phyloP scores from a whole-genome alignment of 768 basidiomycete genomes.

The Mycena sanguinolenta region DNA sequence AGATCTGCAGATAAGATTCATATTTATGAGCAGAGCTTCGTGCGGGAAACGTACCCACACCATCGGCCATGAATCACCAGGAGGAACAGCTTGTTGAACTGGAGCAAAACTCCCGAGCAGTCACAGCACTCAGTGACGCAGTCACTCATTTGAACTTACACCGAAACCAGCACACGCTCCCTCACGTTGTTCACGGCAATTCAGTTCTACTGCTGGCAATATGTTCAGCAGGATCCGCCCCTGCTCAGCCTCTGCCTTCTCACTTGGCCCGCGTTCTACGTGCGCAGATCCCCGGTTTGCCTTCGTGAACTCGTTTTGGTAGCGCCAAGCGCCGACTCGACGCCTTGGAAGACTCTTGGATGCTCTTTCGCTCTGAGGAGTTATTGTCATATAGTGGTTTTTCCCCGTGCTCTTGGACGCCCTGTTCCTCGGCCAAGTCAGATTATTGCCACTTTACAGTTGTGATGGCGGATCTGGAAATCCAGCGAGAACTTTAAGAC shows the following conservation, averaged over 20 bases:
- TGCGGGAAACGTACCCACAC: background rate
- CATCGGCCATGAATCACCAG: constrained; percentile 12
- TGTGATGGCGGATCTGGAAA: background rate
- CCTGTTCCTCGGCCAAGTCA: background rate
- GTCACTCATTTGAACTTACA: background rate
- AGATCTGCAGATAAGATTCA: constrained; percentile 43
- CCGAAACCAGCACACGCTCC: background rate
- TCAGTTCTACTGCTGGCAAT: background rate
- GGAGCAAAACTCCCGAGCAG: no score
- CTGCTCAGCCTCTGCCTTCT: background rate
- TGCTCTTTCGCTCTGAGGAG: background rate
- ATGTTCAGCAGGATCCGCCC: background rate
- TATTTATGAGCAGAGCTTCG: background rate
- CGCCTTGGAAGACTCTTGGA: background rate
- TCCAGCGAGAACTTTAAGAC: background rate
- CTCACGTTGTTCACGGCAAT: background rate
- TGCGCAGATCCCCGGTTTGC: background rate
- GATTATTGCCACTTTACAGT: background rate
- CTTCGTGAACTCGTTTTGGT: background rate
- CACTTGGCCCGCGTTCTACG: background rate
- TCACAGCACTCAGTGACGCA: no score
- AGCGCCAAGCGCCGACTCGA: background rate
- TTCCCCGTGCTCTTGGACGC: background rate
- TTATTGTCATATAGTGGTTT: background rate
- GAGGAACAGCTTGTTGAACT: no score